These are phyloP conservation scores for Acidiella bohemica DNA, from an alignment of 495 filamentous ascomycete species.

Conservation along the genomic window DNA sequence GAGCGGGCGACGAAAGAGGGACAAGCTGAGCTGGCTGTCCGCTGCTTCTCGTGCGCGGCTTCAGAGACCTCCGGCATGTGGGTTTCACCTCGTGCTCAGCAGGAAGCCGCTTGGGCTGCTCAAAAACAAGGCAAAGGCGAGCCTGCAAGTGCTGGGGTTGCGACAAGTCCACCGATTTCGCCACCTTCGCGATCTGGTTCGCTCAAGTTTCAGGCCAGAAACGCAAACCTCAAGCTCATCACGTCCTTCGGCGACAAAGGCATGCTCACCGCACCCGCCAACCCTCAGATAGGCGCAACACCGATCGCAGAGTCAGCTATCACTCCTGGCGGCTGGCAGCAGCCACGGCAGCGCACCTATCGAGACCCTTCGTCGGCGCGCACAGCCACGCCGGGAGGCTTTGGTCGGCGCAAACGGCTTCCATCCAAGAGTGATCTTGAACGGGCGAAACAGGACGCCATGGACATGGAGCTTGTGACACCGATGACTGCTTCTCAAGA, in stretches of 20 bases:
- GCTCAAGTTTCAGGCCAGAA: constrained; percentile 43
- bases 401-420: constrained; percentile 47
- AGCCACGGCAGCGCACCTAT: constrained; percentile 8
- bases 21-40: constrained; percentile 78
- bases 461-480: constrained; percentile 5
- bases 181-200: constrained; percentile 21
- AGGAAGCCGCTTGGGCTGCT: constrained; percentile 40
- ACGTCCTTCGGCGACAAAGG: constrained; percentile 53
- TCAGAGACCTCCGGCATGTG: constrained; percentile 52
- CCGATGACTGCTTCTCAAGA: constrained; percentile 13
- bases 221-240: constrained; percentile 80
- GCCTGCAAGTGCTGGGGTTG: constrained; percentile 20
- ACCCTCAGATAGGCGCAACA: constrained; percentile 63
- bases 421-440: constrained; percentile 73
- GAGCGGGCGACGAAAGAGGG: constrained; percentile 77
- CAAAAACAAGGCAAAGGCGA: constrained; percentile 20
- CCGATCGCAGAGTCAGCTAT: constrained; percentile 88
- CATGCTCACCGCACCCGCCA: constrained; percentile 44
- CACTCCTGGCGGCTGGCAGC: constrained; percentile 52
- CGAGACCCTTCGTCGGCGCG: constrained; percentile 55
- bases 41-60: constrained; percentile 46
- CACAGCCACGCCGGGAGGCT: constrained; percentile 59
- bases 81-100: constrained; percentile 69
- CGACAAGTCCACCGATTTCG: constrained; percentile 31
- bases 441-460: constrained; percentile 17